These are phyloP conservation scores for Juncus inflexus DNA, from an alignment of 176 grass and related monocot genomes.

Conservation along the genomic window DNA sequence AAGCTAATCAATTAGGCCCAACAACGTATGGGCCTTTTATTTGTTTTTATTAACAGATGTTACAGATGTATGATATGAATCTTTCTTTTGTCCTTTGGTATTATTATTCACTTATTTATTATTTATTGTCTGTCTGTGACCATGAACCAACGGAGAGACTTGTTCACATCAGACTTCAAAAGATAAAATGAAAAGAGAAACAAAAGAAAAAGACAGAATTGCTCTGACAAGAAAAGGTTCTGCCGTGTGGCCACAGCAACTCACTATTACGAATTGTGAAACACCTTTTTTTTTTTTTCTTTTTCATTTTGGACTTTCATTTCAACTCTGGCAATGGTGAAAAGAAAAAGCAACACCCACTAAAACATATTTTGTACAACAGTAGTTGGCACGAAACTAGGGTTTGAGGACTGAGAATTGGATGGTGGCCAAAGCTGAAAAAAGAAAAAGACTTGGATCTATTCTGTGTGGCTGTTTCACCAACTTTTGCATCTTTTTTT, in stretches of 20 bases:
- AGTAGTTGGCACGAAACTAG: constrained; percentile 17
- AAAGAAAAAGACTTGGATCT: constrained; percentile 22
- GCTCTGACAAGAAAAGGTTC: constrained; percentile 4
- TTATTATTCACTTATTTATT: constrained; percentile 2
- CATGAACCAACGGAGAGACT: constrained; percentile 3
- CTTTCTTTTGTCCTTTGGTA: constrained; percentile 22
- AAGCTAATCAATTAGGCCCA: constrained; percentile 22
- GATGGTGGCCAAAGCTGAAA: constrained; percentile 7
- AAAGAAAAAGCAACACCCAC: constrained; percentile 13
- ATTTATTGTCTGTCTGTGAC: not conserved
- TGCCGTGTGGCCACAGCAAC: constrained; percentile 14
- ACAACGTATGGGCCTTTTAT: constrained; percentile 22
- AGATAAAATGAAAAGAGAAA: not conserved
- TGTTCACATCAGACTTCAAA: not conserved
- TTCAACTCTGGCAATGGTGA: constrained; percentile 14
- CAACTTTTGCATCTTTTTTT: constrained; percentile 36
- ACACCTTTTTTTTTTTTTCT: too few species aligned
- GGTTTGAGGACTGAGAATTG: constrained; percentile 10
- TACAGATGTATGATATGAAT: constrained; percentile 1
- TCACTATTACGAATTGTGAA: not conserved
- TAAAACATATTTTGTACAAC: constrained; percentile 6
- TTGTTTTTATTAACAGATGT: constrained; percentile 10
- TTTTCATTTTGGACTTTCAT: not conserved
- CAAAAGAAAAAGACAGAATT: not conserved
- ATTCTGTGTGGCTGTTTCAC: constrained; percentile 24